These are phyloP conservation scores for Stachybotrys elegans DNA, from an alignment of 2,329 filamentous ascomycete species.

Conservation along the genomic window DNA sequence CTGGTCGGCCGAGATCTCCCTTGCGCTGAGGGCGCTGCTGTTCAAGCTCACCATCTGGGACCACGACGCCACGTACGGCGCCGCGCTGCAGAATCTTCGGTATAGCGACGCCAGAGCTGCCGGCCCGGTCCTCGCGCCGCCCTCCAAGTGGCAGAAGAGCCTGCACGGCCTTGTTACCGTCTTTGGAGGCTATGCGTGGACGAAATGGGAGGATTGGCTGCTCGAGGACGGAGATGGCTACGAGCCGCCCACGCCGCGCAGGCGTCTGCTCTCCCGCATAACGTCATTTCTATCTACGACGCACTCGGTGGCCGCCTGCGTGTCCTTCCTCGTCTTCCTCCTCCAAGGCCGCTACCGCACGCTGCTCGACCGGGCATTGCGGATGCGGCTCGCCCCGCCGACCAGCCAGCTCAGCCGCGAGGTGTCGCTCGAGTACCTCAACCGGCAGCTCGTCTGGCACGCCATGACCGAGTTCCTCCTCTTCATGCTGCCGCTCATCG, in stretches of 20 bases:
- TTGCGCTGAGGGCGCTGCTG: conserved; percentile 69
- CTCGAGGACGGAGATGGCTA: conserved; percentile 72
- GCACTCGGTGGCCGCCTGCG: conserved; percentile 77
- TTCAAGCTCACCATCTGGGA: conserved; percentile 98
- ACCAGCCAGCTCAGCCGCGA: conserved; percentile 83
- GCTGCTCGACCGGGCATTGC: conserved; percentile 76
- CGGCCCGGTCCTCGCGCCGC: conserved; percentile 59
- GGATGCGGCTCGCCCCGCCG: conserved; percentile 79
- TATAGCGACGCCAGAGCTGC: conserved; percentile 76
- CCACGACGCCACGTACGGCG: conserved; percentile 91
- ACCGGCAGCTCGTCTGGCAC: conserved; percentile 97
- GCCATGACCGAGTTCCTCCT: conserved; percentile 99
- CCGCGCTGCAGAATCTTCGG: conserved; percentile 82
- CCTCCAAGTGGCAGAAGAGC: conserved; percentile 77
- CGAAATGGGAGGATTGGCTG: conserved; percentile 85
- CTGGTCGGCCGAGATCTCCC: conserved; percentile 79
- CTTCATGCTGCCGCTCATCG: conserved; percentile 93
- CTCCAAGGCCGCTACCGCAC: conserved; percentile 89
- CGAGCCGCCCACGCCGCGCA: conserved; percentile 48
- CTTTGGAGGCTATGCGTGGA: conserved; percentile 84
- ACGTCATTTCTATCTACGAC: conserved; percentile 65
- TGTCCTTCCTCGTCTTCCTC: conserved; percentile 86
- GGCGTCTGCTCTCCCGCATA: conserved; percentile 58
- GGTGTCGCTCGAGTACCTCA: conserved; percentile 96
- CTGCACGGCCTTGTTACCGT: conserved; percentile 83